phyloP scores from a whole-genome alignment of 371 early-diverging fungal species.

The Mortierella sp. region DNA sequence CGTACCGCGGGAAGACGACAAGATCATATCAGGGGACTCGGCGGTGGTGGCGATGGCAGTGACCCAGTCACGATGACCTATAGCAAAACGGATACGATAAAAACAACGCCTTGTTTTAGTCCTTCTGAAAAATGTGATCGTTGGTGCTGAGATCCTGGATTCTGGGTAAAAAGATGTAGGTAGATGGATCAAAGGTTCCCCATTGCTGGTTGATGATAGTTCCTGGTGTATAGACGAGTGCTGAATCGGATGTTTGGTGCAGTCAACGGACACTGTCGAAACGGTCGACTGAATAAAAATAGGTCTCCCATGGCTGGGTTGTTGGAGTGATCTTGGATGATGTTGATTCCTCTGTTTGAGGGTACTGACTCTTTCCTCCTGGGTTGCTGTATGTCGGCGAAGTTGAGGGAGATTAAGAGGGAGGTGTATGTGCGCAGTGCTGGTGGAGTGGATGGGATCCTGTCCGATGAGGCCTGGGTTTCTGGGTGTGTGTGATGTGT shows the following conservation, averaged over 20 bases:
- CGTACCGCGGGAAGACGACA: constrained; percentile 94
- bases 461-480: neutral
- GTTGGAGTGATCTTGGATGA: neutral
- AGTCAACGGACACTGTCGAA: neutral
- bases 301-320: neutral
- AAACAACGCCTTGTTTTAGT: constrained; percentile 5
- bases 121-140: neutral
- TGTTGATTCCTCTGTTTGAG: neutral
- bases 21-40: constrained; percentile 92
- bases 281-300: neutral
- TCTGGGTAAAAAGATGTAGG: neutral
- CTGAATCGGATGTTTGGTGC: neutral
- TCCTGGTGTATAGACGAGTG: neutral
- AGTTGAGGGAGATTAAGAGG: neutral
- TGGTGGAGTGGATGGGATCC: neutral
- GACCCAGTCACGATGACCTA: constrained; percentile 90
- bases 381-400: neutral
- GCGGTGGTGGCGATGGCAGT: constrained; percentile 95
- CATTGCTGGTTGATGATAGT: constrained; percentile 6
- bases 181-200: constrained; percentile 11
- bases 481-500: neutral
- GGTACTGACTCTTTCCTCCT: neutral
- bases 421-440: neutral
- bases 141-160: neutral
- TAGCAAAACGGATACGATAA: neutral